Base-by-base conservation (phyloP, 225 moss, liverwort and hornwort species). In the Thuidium tamariscinum region DNA sequence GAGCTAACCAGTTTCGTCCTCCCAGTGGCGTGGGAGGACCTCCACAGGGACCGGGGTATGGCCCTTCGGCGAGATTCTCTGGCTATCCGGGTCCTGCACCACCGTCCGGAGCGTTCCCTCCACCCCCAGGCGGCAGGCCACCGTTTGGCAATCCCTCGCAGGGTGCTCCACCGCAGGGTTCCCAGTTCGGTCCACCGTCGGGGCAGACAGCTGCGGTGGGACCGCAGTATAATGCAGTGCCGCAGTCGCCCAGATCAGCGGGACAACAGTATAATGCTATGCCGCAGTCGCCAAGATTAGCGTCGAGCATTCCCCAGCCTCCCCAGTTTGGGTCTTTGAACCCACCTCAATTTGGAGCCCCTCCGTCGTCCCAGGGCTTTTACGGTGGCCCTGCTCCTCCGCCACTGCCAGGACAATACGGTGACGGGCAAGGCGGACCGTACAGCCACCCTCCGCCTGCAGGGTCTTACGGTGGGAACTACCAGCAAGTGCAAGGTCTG, bases 381-480 rank as follows among this genome's bases (percentile, higher is more conserved):
- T 95, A 93, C 89, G 86, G 95, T 86, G 92, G 91, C 86, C 78
- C 88, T 39, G 89, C 95, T 82, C 84, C 94, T 66, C 91, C 91
- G 62, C 76, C 92, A 44, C 77, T 91, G 59, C 82, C 89, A 76
- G 89, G 85, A 59, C 93, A 89, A 63, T 88, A 93, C 84, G 89
- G 84, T 39, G 94, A 91, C 52, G 93, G 89, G 81, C 91, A 89
- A 69, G 85, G 74, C 20, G 94, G 93, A 80, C 76, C 86, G 77
- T 92, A 89, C 65, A 88, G 70, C 76, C 86, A 89, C 56, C 91
- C 95, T 65, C 93, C 93, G 63, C 92, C 95, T 21, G 68, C 83
- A 63, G 96, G 95, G 75, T 92, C 94, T 65, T 96, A 95, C 82
- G 94, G 92, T 74, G 91, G 79, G 77, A 96, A 91, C 76, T 94